These are phyloP conservation scores for Alternaria burnsii DNA, from an alignment of 2,329 filamentous ascomycete genomes.

Conservation along the genomic window DNA sequence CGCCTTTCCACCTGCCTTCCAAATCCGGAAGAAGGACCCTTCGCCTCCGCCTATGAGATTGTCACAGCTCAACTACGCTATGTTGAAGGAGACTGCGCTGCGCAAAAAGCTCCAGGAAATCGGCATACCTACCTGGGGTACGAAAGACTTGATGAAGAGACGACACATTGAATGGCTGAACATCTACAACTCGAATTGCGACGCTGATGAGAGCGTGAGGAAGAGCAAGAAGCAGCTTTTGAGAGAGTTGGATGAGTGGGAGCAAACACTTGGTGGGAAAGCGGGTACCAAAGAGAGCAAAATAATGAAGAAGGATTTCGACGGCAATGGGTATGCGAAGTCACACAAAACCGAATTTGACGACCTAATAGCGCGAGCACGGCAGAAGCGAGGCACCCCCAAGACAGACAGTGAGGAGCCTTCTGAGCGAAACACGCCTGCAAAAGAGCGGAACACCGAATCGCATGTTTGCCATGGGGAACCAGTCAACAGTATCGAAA, in stretches of 20 bases:
- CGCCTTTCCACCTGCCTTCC: slow-evolving; percentile 32
- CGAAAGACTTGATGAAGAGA: slow-evolving; percentile 73
- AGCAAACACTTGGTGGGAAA: slow-evolving; percentile 76
- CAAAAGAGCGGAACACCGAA: slow-evolving; percentile 1
- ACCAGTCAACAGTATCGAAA: slow-evolving; percentile 9
- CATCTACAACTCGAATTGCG: slow-evolving; percentile 96
- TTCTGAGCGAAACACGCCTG: slow-evolving; percentile 18
- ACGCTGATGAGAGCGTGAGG: slow-evolving; percentile 70
- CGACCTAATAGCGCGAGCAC: slow-evolving; percentile 79
- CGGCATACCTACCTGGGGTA: slow-evolving; percentile 76
- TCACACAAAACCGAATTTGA: slow-evolving; percentile 80
- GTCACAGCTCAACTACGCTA: slow-evolving; percentile 83
- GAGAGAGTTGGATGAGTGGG: slow-evolving; percentile 84
- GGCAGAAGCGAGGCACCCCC: slow-evolving; percentile 59
- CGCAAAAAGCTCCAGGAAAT: slow-evolving; percentile 83
- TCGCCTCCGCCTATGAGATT: slow-evolving; percentile 58
- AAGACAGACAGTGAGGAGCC: slow-evolving; percentile 33
- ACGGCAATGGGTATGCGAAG: slow-evolving; percentile 76
- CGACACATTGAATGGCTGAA: slow-evolving; percentile 95
- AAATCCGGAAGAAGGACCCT: slow-evolving; percentile 45
- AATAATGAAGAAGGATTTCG: slow-evolving; percentile 89
- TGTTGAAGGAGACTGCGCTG: slow-evolving; percentile 81
- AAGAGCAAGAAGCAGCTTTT: slow-evolving; percentile 76
- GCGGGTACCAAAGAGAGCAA: slow-evolving; percentile 51
- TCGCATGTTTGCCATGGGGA: neutral